Evolutionary conservation across 805 yeast species (phyloP), one percentile per base, ranked within the genome.

Genomic region (Candida xiaguanensis): DNA sequence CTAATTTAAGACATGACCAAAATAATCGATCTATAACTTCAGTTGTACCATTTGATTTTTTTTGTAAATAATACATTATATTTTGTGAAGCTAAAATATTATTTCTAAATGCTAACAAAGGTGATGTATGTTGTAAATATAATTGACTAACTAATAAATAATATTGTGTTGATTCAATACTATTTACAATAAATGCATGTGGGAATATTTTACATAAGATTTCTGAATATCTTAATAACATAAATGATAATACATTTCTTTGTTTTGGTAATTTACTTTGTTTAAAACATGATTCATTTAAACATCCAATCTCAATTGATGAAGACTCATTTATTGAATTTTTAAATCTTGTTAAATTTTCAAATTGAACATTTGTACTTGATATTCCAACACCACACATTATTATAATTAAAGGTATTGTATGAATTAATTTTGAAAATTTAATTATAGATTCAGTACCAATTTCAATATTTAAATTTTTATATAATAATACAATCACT

Each of bases 1-100:
- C 70, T 25, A 64, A 47, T 42, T 65, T 65, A 29, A 61, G 47
- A 36, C 69, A 61, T 7, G 56, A 51, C 70, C 70, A 65, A 40
- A 59, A 65, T 8, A 64, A 46, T 11, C 66, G 42, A 31, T 59
- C 67, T 16, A 55, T 51, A 7, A 49, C 38, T 19, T 49, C 52
- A 33, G 24, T 44, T 35, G 29, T n/a, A 32, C 8, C 6, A 9
- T 17, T 36, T 36, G 25, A 19, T 14, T 45, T 52, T 20, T 43
- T 47, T 31, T 58, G 55, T 18, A 65, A 42, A 33, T 45, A 57
- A 45, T 48, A 61, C 59, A 58, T 59, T 51, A 63, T 56, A 31
- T 52, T 36, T 17, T 58, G 60, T 34, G 61, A 50, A 5, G 69
- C 66, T 3, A 38, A 34, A 13, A 40, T 38, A 6, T 61, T 59